Evolutionary conservation across 495 filamentous ascomycete genomes (phyloP).

Genomic region (Talaromyces wortmannii): DNA sequence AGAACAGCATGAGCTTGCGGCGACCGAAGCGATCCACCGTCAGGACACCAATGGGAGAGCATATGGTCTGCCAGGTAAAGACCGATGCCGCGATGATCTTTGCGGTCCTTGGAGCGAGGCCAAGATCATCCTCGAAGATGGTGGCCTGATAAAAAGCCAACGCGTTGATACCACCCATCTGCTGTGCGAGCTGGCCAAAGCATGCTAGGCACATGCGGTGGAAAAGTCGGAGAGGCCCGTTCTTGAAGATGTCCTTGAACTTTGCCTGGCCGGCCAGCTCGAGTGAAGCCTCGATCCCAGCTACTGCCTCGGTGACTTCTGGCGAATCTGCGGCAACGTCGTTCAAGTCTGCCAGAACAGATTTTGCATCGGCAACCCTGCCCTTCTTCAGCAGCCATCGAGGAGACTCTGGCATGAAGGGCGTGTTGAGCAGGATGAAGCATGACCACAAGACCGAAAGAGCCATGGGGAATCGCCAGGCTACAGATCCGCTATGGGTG

Average conservation of each 20-base stretch:
- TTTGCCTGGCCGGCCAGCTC: constrained; percentile 21
- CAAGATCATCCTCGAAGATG: constrained; percentile 17
- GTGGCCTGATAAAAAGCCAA: constrained; percentile 18
- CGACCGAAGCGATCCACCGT: constrained; percentile 17
- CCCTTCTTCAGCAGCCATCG: constrained; percentile 52
- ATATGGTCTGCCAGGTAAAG: constrained; percentile 9
- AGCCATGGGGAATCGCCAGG: constrained; percentile 44
- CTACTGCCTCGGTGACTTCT: constrained; percentile 23
- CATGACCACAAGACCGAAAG: constrained; percentile 36
- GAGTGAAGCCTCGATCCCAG: constrained; percentile 31
- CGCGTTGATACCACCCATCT: constrained; percentile 17
- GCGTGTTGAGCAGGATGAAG: constrained; percentile 38
- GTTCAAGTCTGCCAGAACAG: constrained; percentile 36
- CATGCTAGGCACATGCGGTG: constrained; percentile 24
- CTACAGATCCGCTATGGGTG: constrained; percentile 26
- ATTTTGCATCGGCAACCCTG: constrained; percentile 43
- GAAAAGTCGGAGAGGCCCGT: constrained; percentile 25
- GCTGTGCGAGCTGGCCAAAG: constrained; percentile 22
- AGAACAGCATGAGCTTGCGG: constrained; percentile 11
- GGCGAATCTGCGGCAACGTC: constrained; percentile 16
- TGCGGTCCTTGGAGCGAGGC: constrained; percentile 5
- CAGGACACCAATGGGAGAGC: constrained; percentile 10
- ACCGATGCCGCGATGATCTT: constrained; percentile 13
- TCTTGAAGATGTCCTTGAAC: constrained; percentile 22
- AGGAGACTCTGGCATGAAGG: constrained; percentile 52